Conservation (phyloP, 257 asterid genomes). For the Ballota nigra region DNA sequence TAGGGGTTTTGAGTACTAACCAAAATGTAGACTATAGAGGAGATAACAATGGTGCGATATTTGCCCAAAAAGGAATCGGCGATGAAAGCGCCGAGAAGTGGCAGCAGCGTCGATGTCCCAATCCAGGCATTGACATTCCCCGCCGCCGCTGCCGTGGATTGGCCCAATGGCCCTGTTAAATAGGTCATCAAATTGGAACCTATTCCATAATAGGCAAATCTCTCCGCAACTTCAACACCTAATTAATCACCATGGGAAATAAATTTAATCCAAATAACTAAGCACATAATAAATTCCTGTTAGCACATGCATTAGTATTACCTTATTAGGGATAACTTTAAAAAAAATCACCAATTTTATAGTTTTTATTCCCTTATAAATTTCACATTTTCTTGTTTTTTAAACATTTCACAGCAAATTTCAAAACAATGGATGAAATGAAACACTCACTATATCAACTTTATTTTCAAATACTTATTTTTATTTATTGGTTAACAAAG, state of each 20-base stretch:
- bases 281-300: neutral
- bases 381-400: no score
- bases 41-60: slow-evolving; percentile 29
- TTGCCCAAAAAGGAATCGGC: slow-evolving; percentile 45
- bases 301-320: no score
- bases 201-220: slow-evolving; percentile 38
- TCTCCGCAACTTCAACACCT: slow-evolving; percentile 42
- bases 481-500: no score
- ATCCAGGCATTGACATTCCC: slow-evolving; percentile 38
- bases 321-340: no score
- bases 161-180: slow-evolving; percentile 41
- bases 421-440: no score
- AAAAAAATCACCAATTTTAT: no score
- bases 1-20: slow-evolving; percentile 18
- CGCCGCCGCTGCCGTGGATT: slow-evolving; percentile 40
- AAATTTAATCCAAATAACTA: neutral
- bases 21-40: slow-evolving; percentile 35
- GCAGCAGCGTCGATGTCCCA: no score
- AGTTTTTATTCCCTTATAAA: no score
- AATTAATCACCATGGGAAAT: neutral
- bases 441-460: no score
- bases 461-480: no score
- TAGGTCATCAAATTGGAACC: slow-evolving; percentile 38
- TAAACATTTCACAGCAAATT: no score
- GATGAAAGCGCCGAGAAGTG: slow-evolving; percentile 34